These are phyloP conservation scores for Pouteria campechiana DNA, from an alignment of 179 eudicot species.

Conservation along the genomic window DNA sequence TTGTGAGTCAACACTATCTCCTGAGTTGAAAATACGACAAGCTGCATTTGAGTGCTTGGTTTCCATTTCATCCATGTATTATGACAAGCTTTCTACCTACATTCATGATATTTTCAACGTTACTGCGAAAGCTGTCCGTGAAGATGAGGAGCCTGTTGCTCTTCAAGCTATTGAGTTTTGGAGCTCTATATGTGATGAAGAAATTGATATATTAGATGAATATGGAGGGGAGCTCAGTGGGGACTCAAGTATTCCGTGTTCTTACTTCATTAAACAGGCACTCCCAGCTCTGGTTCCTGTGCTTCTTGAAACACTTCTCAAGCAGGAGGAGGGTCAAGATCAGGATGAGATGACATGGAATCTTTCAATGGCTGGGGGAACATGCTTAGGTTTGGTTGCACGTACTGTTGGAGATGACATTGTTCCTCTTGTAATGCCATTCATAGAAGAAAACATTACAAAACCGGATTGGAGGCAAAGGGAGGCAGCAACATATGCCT, in stretches of 20 bases:
- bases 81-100: conserved; percentile 70
- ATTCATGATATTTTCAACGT: conserved; percentile 75
- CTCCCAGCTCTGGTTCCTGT: conserved; percentile 58
- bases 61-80: conserved; percentile 83
- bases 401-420: conserved; percentile 85
- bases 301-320: conserved; percentile 75
- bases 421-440: conserved; percentile 88
- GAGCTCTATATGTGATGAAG: conserved; percentile 97
- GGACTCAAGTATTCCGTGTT: conserved; percentile 45
- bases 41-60: conserved; percentile 91
- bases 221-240: conserved; percentile 35
- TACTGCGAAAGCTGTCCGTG: conserved; percentile 70
- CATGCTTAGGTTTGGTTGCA: conserved; percentile 81
- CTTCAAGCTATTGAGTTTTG: conserved; percentile 95
- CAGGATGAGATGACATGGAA: conserved; percentile 86
- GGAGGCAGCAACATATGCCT: conserved; percentile 90
- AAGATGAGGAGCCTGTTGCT: conserved; percentile 78
- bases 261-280: conserved; percentile 69
- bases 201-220: conserved; percentile 66
- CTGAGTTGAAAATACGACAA: conserved; percentile 61
- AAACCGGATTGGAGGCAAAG: conserved; percentile 76
- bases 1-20: conserved; percentile 65
- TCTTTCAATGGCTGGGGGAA: conserved; percentile 95
- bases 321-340: conserved; percentile 95
- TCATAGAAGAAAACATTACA: conserved; percentile 65